These are phyloP conservation scores for Acacia pycnantha DNA, from an alignment of 331 rosid genomes.

Conservation along the genomic window DNA sequence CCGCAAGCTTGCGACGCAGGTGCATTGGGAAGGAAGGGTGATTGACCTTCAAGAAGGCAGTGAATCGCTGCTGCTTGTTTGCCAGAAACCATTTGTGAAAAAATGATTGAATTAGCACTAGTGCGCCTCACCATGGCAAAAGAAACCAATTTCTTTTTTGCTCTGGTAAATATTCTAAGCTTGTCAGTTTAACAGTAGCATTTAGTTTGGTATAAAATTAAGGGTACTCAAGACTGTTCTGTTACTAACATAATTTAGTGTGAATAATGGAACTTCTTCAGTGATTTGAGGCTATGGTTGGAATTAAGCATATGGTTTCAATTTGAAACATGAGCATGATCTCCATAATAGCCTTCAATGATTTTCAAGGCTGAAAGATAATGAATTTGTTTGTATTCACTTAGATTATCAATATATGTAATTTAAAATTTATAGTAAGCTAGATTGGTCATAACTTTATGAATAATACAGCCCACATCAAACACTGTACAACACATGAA, in stretches of 20 bases:
- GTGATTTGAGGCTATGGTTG: not conserved
- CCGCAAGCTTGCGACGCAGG: slow-evolving; percentile 61
- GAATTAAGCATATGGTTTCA: not conserved
- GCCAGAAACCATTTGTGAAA: slow-evolving; percentile 83
- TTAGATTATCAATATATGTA: not conserved
- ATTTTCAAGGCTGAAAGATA: not conserved
- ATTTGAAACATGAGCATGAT: not conserved
- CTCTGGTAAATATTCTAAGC: slow-evolving; percentile 51
- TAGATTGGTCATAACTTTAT: not conserved
- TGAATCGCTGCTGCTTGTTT: slow-evolving; percentile 78
- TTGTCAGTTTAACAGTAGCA: not conserved
- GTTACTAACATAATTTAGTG: not conserved
- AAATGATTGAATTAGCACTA: slow-evolving; percentile 51
- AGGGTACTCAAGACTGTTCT: not conserved
- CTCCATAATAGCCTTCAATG: not conserved
- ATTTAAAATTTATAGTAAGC: not conserved
- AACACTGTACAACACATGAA: not conserved
- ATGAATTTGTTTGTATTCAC: not conserved
- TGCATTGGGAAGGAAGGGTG: slow-evolving; percentile 92
- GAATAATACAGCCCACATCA: not conserved
- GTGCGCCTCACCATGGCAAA: slow-evolving; percentile 35
- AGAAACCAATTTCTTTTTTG: slow-evolving; percentile 31
- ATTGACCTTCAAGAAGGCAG: slow-evolving; percentile 84
- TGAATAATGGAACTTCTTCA: not conserved
- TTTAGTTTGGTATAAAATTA: not conserved